Evolutionary conservation across 2,329 filamentous ascomycete genomes (phyloP).

Genomic region (Aspergillus aculeatinus): DNA sequence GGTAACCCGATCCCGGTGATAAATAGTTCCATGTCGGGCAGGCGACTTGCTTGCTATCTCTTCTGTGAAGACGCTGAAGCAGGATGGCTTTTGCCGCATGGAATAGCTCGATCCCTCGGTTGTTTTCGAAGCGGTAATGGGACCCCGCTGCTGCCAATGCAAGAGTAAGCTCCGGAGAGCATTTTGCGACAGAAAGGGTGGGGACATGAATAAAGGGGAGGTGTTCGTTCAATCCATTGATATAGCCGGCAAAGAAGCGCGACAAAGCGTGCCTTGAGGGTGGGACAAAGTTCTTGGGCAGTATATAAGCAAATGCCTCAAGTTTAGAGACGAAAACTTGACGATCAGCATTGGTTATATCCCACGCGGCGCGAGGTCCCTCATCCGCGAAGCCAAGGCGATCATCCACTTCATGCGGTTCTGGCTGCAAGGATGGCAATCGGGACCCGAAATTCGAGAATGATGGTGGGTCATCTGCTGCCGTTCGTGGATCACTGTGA

Average conservation of each 20-base stretch:
- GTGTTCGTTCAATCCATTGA: constrained; percentile 53
- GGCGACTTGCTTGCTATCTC: constrained; percentile 48
- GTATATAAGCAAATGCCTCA: constrained; percentile 47
- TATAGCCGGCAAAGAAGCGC: constrained; percentile 52
- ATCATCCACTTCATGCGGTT: constrained; percentile 46
- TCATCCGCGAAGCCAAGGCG: constrained; percentile 44
- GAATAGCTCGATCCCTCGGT: constrained; percentile 56
- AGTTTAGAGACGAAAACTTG: constrained; percentile 47
- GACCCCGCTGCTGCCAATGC: constrained; percentile 53
- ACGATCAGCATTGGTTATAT: constrained; percentile 48
- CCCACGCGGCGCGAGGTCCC: constrained; percentile 46
- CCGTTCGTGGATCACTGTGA: constrained; percentile 38
- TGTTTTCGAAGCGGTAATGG: constrained; percentile 51
- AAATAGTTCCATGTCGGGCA: constrained; percentile 45
- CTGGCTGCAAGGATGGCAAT: constrained; percentile 49
- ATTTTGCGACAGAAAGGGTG: constrained; percentile 47
- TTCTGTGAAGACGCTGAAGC: constrained; percentile 51
- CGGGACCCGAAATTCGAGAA: constrained; percentile 52
- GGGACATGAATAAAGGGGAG: constrained; percentile 54
- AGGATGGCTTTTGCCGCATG: constrained; percentile 57
- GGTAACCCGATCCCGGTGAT: constrained; percentile 37
- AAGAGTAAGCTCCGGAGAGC: constrained; percentile 50
- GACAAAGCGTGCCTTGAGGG: constrained; percentile 51
- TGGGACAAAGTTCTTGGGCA: constrained; percentile 49
- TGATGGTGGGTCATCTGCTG: constrained; percentile 44